A percentile compares a stretch with the other conserved stretches of the same genome.
Conservation (phyloP, 306 rosid genomes). For the Corylus americana region DNA sequence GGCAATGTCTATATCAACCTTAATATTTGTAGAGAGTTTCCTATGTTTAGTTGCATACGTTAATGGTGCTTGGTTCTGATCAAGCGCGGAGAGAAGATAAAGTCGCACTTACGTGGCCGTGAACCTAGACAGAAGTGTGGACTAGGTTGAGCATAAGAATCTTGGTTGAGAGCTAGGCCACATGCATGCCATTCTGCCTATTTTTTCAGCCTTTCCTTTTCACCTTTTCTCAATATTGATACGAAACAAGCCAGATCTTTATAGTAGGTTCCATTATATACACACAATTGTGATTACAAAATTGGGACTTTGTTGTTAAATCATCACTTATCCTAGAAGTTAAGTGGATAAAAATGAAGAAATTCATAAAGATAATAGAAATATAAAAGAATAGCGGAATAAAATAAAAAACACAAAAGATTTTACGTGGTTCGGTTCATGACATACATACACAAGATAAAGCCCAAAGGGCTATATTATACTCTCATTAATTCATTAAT, state of each 20-base stretch:
- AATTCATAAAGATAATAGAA: too few relatives aligned
- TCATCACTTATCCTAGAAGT: too few relatives aligned
- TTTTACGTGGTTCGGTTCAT: too few relatives aligned
- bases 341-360: too few relatives aligned
- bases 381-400: too few relatives aligned
- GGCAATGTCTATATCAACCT: neutral
- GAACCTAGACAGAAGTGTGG: conserved; percentile 51
- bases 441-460: too few relatives aligned
- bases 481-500: too few relatives aligned
- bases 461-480: too few relatives aligned
- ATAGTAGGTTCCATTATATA: conserved; percentile 8
- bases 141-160: neutral
- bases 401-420: too few relatives aligned
- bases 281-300: neutral
- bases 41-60: neutral
- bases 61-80: neutral
- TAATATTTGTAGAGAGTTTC: conserved; percentile 4
- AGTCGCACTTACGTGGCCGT: neutral
- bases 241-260: conserved; percentile 25
- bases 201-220: conserved; percentile 12
- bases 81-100: neutral
- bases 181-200: neutral
- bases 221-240: neutral
- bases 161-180: neutral
- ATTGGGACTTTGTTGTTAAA: neutral